These are phyloP conservation scores for Cochlearia excelsa DNA, from an alignment of 345 rosid species.

Conservation along the genomic window DNA sequence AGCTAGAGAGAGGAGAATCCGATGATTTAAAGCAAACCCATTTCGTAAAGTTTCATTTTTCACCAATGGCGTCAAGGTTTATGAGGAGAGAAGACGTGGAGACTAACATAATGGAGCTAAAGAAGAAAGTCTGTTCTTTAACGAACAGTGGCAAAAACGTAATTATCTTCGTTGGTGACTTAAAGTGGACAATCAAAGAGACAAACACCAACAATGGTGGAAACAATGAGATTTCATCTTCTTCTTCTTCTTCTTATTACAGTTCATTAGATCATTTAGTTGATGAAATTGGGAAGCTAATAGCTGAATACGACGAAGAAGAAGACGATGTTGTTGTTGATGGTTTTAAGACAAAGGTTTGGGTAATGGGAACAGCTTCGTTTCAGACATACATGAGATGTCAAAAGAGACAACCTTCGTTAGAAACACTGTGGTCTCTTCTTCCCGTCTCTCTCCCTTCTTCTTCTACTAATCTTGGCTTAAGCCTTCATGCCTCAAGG, in stretches of 20 bases:
- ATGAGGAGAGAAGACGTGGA: constrained; percentile 75
- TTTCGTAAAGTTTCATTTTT: constrained; percentile 64
- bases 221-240: constrained; percentile 19
- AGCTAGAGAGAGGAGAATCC: constrained; percentile 66
- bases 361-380: constrained; percentile 74
- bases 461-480: constrained; percentile 69
- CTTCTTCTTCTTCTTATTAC: constrained; percentile 20
- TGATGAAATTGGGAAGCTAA: constrained; percentile 53
- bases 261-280: constrained; percentile 63
- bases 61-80: constrained; percentile 57
- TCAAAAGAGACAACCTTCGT: constrained; percentile 73
- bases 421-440: constrained; percentile 77
- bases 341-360: constrained; percentile 53
- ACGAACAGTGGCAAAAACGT: constrained; percentile 48
- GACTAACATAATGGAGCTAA: constrained; percentile 53
- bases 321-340: constrained; percentile 43
- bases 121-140: constrained; percentile 52
- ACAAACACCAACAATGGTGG: constrained; percentile 17
- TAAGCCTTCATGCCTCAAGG: constrained; percentile 84
- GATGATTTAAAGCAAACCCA: constrained; percentile 58
- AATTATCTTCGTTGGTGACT: constrained; percentile 71
- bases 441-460: constrained; percentile 85
- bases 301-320: constrained; percentile 35
- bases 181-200: constrained; percentile 60
- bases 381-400: constrained; percentile 78